Evolutionary conservation across 2,329 filamentous ascomycete species (phyloP).

Genomic region (Fusarium heterosporum): DNA sequence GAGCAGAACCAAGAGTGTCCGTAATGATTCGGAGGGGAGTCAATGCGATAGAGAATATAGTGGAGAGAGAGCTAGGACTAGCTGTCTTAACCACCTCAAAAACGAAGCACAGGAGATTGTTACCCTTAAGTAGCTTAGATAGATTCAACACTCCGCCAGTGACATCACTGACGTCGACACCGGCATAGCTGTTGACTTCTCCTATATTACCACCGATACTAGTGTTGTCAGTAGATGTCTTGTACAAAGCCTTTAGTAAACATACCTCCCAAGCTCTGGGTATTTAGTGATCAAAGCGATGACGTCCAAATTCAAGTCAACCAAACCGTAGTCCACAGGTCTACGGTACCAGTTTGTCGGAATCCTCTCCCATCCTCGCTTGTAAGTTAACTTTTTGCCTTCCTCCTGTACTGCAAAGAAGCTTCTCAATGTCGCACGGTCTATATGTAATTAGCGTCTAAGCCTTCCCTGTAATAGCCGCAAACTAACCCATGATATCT

Average conservation of each 20-base stretch:
- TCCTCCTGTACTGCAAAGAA: conserved; percentile 17
- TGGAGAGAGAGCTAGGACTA: conserved; percentile 3
- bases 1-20: neutral
- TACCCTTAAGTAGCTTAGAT: conserved; percentile 10
- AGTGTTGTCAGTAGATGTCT: neutral
- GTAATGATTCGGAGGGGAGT: conserved; percentile 10
- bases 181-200: conserved; percentile 18
- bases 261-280: conserved; percentile 25
- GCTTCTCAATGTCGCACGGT: conserved; percentile 10
- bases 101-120: conserved; percentile 26
- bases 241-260: rapidly evolving
- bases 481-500: neutral
- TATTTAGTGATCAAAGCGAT: conserved; percentile 9
- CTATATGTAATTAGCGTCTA: neutral
- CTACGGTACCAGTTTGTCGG: conserved; percentile 27
- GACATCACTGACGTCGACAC: conserved; percentile 17
- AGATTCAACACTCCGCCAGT: conserved; percentile 22
- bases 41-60: conserved; percentile 8
- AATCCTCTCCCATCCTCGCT: conserved; percentile 25
- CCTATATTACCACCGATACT: conserved; percentile 29
- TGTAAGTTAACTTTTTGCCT: conserved; percentile 9
- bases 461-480: rapidly evolving
- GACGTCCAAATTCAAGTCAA: conserved; percentile 17
- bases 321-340: conserved; percentile 9
- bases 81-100: conserved; percentile 23